These are phyloP conservation scores for Cryphonectria radicalis DNA, from an alignment of 2,329 filamentous ascomycete species.

Conservation along the genomic window DNA sequence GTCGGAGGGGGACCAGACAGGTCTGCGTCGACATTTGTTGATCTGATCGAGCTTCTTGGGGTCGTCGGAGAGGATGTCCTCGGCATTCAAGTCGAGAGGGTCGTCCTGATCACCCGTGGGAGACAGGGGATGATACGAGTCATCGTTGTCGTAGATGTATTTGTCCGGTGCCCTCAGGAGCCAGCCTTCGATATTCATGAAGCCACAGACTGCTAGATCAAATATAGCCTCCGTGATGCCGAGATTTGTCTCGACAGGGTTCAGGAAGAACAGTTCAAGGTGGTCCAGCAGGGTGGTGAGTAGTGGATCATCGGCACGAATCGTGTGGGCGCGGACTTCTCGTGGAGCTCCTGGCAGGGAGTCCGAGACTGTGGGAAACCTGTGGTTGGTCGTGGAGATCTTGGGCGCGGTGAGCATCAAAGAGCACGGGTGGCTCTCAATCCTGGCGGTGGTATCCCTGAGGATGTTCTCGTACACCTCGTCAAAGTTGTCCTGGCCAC, in stretches of 20 bases:
- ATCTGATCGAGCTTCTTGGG: slow-evolving; percentile 51
- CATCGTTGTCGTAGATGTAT: slow-evolving; percentile 60
- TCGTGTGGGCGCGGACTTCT: slow-evolving; percentile 63
- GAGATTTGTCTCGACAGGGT: slow-evolving; percentile 89
- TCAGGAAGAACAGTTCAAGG: slow-evolving; percentile 81
- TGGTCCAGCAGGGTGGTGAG: slow-evolving; percentile 70
- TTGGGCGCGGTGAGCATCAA: slow-evolving; percentile 68
- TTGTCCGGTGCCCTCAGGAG: slow-evolving; percentile 73
- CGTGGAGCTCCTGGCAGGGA: slow-evolving; percentile 64
- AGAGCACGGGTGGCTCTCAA: slow-evolving; percentile 77
- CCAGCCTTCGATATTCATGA: slow-evolving; percentile 89
- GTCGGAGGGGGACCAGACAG: slow-evolving; percentile 55
- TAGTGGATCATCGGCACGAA: slow-evolving; percentile 65
- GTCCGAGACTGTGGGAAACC: slow-evolving; percentile 58
- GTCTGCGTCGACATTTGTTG: slow-evolving; percentile 56
- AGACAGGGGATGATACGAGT: slow-evolving; percentile 31
- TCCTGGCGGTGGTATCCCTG: slow-evolving; percentile 69
- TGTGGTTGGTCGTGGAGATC: slow-evolving; percentile 59
- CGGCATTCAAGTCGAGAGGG: slow-evolving; percentile 32
- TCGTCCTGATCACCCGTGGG: slow-evolving; percentile 38
- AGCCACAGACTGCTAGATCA: slow-evolving; percentile 81
- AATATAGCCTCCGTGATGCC: slow-evolving; percentile 83
- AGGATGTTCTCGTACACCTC: slow-evolving; percentile 73
- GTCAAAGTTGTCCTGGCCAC: slow-evolving; percentile 71
- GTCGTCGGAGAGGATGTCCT: slow-evolving; percentile 37